phyloP scores from a whole-genome alignment of 345 rosid species.

The Gossypioides kirkii region DNA sequence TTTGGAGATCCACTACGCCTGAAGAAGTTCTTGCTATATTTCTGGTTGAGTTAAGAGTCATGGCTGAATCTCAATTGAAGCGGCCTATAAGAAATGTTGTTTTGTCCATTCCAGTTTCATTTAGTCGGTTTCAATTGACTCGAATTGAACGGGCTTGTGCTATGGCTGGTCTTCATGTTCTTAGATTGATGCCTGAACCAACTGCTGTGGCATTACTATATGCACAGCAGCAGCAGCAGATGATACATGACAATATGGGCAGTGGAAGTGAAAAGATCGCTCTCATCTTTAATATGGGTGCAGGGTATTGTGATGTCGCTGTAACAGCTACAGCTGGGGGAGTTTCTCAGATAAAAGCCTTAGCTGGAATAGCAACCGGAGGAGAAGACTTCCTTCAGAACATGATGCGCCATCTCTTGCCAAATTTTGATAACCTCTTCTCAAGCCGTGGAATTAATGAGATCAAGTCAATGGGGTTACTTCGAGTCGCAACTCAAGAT shows the following conservation, averaged over 20 bases:
- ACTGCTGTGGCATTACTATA: conserved; percentile 77
- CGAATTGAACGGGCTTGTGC: conserved; percentile 83
- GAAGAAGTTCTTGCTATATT: conserved; percentile 78
- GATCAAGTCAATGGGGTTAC: conserved; percentile 42
- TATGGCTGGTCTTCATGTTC: conserved; percentile 82
- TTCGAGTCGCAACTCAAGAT: conserved; percentile 76
- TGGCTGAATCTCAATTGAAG: conserved; percentile 72
- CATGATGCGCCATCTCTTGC: conserved; percentile 51
- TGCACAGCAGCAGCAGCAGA: conserved; percentile 77
- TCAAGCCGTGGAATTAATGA: conserved; percentile 34
- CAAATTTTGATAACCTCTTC: conserved; percentile 38
- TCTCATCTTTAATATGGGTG: conserved; percentile 81
- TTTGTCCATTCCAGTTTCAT: conserved; percentile 74
- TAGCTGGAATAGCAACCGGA: conserved; percentile 64
- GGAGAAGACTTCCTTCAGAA: conserved; percentile 90
- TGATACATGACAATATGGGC: conserved; percentile 60
- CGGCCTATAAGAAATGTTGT: conserved; percentile 63
- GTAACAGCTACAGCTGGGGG: conserved; percentile 85
- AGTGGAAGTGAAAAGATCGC: conserved; percentile 79
- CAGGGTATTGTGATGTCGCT: conserved; percentile 76
- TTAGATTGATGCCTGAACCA: conserved; percentile 81
- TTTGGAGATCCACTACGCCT: conserved; percentile 77
- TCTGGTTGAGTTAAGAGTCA: conserved; percentile 56
- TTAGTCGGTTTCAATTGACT: conserved; percentile 71
- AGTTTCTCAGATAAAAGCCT: conserved; percentile 75